Evolutionary conservation across 371 early-diverging fungal species (phyloP).

Genomic region (Syncephalis plumigaleata): DNA sequence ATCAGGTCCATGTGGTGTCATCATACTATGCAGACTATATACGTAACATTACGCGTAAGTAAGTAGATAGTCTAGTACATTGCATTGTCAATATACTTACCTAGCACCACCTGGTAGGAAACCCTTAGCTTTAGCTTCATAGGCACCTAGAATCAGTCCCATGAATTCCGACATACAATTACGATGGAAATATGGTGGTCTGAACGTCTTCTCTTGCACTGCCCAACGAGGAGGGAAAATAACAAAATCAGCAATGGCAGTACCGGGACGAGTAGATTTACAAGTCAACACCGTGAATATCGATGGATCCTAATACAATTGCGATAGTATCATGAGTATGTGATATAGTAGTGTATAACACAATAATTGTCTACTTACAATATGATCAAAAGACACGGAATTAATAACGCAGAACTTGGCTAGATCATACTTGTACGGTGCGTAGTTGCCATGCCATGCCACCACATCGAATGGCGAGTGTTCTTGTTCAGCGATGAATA

Average conservation of each 20-base stretch:
- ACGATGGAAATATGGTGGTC: slow-evolving; percentile 93
- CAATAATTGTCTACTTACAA: slow-evolving; percentile 21
- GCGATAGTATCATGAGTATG: background rate
- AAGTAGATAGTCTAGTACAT: background rate
- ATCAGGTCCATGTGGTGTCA: slow-evolving; percentile 94
- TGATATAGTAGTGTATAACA: background rate
- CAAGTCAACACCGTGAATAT: slow-evolving; percentile 90
- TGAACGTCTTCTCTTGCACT: slow-evolving; percentile 77
- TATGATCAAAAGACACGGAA: slow-evolving; percentile 83
- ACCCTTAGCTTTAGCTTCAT: slow-evolving; percentile 85
- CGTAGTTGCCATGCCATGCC: slow-evolving; percentile 97
- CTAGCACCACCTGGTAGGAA: slow-evolving; percentile 91
- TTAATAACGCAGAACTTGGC: slow-evolving; percentile 70
- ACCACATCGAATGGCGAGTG: slow-evolving; percentile 93
- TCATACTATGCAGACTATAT: slow-evolving; percentile 43
- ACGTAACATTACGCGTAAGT: no score
- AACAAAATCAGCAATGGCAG: slow-evolving; percentile 89
- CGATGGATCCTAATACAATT: slow-evolving; percentile 56
- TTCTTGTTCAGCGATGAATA: slow-evolving; percentile 51
- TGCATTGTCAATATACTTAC: slow-evolving; percentile 1
- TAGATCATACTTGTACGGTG: slow-evolving; percentile 89
- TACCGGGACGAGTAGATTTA: slow-evolving; percentile 74
- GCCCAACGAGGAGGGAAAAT: slow-evolving; percentile 97
- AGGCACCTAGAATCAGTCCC: slow-evolving; percentile 82
- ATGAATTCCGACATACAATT: slow-evolving; percentile 94